A percentile compares a stretch with the other conserved stretches of the same genome.
These are phyloP conservation scores for Dactylorhiza incarnata DNA, from an alignment of 106 monocot species.

Conservation along the genomic window DNA sequence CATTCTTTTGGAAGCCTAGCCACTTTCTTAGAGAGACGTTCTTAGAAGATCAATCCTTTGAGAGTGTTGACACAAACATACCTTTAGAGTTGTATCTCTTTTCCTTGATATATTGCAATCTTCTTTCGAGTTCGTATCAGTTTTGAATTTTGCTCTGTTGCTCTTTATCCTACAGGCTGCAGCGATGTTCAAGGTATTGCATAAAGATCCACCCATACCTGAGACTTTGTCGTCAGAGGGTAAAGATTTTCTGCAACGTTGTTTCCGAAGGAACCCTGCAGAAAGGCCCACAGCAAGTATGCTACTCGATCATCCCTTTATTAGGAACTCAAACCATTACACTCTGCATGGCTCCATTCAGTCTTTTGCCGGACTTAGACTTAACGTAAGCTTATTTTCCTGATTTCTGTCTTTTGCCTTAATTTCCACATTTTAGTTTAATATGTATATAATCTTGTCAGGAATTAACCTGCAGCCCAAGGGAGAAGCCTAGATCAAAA, in stretches of 20 bases:
- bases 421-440: background rate
- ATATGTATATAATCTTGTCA: slow-evolving; percentile 10
- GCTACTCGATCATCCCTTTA: slow-evolving; percentile 78
- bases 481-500: slow-evolving; percentile 23
- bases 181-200: slow-evolving; percentile 94
- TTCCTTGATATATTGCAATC: no score
- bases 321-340: slow-evolving; percentile 42
- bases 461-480: slow-evolving; percentile 35
- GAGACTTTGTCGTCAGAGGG: slow-evolving; percentile 76
- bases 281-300: slow-evolving; percentile 67
- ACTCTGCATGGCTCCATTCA: slow-evolving; percentile 43
- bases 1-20: no score
- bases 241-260: slow-evolving; percentile 70
- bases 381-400: slow-evolving; percentile 16
- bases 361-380: slow-evolving; percentile 45
- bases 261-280: slow-evolving; percentile 80
- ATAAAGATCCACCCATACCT: slow-evolving; percentile 70
- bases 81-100: no score
- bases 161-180: slow-evolving; percentile 44
- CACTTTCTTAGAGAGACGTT: no score
- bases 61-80: no score
- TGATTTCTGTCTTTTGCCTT: background rate
- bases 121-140: background rate
- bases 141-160: background rate
- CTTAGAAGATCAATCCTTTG: no score